phyloP scores from a whole-genome alignment of 2,329 filamentous ascomycete genomes.

The Cercospora beticola region DNA sequence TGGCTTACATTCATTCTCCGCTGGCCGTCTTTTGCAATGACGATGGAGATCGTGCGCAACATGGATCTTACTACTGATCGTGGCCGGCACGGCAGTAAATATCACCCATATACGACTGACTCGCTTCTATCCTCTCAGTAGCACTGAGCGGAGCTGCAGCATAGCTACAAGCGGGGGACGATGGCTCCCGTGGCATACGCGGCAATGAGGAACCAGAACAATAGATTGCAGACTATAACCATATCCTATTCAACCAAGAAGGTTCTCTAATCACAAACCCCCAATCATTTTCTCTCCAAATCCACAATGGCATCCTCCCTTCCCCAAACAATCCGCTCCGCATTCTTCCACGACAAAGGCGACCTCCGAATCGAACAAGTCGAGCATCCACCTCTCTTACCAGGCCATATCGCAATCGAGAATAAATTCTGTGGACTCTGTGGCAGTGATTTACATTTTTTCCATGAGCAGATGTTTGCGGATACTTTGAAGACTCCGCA shows the following conservation, averaged over 20 bases:
- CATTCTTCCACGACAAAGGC: slow-evolving; percentile 6
- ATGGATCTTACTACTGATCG: neutral
- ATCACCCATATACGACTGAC: neutral
- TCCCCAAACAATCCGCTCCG: slow-evolving; percentile 7
- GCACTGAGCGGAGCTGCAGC: neutral
- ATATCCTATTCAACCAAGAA: neutral
- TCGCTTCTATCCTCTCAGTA: neutral
- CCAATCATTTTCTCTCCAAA: too few relatives aligned
- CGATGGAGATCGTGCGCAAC: neutral
- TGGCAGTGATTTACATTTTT: slow-evolving; percentile 17
- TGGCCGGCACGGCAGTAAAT: neutral
- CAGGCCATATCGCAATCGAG: slow-evolving; percentile 10
- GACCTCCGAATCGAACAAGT: slow-evolving; percentile 15
- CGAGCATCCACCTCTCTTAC: neutral
- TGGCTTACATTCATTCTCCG: neutral
- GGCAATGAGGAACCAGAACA: neutral
- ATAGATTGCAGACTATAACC: neutral
- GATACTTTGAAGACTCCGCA: slow-evolving; percentile 9
- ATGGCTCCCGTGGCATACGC: neutral
- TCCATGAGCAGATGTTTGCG: slow-evolving; percentile 5
- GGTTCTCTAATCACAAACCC: too few relatives aligned
- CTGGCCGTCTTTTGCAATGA: neutral
- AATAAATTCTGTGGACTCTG: slow-evolving; percentile 18
- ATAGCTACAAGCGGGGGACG: neutral
- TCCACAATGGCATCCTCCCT: neutral